Evolutionary conservation across 352 stramenopile species (phyloP).

Genomic region (Phytophthora cryptogea): DNA sequence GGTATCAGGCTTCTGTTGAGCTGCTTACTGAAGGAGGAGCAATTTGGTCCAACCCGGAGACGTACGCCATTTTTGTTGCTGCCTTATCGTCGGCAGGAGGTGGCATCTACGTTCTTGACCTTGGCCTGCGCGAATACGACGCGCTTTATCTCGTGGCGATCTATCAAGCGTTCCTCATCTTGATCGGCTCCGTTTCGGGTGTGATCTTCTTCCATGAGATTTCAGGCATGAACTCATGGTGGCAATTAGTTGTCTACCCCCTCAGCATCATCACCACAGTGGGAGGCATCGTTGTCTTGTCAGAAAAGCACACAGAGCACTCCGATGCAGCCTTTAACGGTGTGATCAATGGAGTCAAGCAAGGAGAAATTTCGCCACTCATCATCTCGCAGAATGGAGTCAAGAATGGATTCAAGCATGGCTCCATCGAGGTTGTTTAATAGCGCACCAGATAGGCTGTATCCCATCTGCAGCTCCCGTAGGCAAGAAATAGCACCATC

Average conservation of each 20-base stretch:
- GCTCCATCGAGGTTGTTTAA: conserved; percentile 42
- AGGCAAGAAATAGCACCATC: conserved; percentile 16
- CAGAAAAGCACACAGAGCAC: conserved; percentile 75
- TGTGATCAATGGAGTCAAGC: conserved; percentile 38
- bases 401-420: conserved; percentile 41
- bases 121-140: conserved; percentile 84
- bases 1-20: conserved; percentile 73
- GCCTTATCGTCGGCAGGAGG: conserved; percentile 71
- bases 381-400: conserved; percentile 39
- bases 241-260: conserved; percentile 77
- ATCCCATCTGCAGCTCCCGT: conserved; percentile 9
- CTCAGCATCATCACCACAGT: conserved; percentile 81
- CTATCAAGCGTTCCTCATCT: conserved; percentile 85
- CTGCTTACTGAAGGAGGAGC: conserved; percentile 72
- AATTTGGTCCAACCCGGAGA: conserved; percentile 68
- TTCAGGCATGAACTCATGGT: conserved; percentile 81
- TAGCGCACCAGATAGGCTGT: neutral
- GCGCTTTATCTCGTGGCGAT: conserved; percentile 86
- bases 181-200: conserved; percentile 83
- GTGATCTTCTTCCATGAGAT: conserved; percentile 91
- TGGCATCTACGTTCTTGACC: conserved; percentile 82
- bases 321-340: conserved; percentile 41
- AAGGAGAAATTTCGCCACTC: conserved; percentile 54
- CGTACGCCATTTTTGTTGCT: conserved; percentile 71
- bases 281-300: conserved; percentile 79